Conservation (phyloP, 306 rosid species). For the Prunus mongolica region DNA sequence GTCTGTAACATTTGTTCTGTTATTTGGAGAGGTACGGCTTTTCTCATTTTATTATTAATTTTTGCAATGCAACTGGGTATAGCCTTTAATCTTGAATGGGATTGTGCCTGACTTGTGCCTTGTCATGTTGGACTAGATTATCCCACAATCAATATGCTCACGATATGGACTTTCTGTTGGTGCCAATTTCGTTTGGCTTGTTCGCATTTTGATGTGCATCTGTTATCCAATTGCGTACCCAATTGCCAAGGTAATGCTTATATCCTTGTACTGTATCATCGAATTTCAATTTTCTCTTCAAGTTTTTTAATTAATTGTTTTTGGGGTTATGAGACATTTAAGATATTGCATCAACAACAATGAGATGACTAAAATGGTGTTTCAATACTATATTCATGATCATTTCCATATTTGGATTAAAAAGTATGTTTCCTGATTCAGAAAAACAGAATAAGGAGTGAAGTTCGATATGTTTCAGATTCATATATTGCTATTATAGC, state of each 20-base stretch:
- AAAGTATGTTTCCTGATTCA: neutral
- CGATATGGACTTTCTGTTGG: conserved; percentile 75
- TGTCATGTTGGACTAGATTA: conserved; percentile 47
- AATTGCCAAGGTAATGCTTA: conserved; percentile 59
- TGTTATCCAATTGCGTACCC: conserved; percentile 84
- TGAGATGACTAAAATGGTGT: neutral
- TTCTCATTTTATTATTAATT: conserved; percentile 10
- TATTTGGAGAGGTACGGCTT: conserved; percentile 68
- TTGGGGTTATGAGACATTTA: neutral
- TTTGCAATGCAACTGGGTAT: conserved; percentile 3
- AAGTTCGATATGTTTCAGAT: neutral
- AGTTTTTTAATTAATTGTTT: neutral
- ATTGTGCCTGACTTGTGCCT: conserved; percentile 22
- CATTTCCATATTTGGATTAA: neutral
- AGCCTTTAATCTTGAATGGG: neutral
- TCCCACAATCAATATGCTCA: conserved; percentile 92
- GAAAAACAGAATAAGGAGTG: neutral
- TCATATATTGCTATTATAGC: neutral
- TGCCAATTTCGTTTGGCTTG: conserved; percentile 77
- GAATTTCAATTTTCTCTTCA: conserved; percentile 3
- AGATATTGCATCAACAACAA: neutral
- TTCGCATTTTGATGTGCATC: conserved; percentile 65
- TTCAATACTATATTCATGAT: neutral
- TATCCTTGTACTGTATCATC: neutral
- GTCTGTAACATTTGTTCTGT: conserved; percentile 86